These are phyloP conservation scores for Lophiotrema nucula DNA, from an alignment of 495 filamentous ascomycete genomes.

Conservation along the genomic window DNA sequence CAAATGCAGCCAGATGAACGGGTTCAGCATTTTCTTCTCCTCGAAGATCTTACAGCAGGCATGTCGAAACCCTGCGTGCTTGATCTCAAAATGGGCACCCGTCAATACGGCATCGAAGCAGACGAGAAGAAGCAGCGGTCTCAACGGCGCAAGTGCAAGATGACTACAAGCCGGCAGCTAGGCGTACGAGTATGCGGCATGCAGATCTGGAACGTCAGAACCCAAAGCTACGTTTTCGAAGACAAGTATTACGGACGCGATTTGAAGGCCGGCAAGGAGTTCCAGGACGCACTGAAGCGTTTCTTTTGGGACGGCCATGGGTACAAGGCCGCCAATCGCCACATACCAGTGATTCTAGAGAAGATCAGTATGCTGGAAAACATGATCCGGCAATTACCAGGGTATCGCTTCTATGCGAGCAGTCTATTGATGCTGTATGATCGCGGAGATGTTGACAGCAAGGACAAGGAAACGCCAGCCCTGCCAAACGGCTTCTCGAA, in stretches of 20 bases:
- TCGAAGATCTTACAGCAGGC: slow-evolving; percentile 96
- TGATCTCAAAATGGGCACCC: slow-evolving; percentile 98
- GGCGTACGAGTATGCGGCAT: slow-evolving; percentile 94
- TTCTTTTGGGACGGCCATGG: slow-evolving; percentile 92
- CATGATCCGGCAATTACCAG: slow-evolving; percentile 73
- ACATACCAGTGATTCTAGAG: slow-evolving; percentile 82
- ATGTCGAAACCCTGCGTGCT: slow-evolving; percentile 96
- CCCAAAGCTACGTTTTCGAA: slow-evolving; percentile 79
- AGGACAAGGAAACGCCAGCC: slow-evolving; percentile 33
- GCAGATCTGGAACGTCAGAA: slow-evolving; percentile 89
- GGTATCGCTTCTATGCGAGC: slow-evolving; percentile 94
- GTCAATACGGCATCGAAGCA: slow-evolving; percentile 95
- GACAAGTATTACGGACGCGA: slow-evolving; percentile 97
- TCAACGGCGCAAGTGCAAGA: slow-evolving; percentile 86
- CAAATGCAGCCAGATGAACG: slow-evolving; percentile 67
- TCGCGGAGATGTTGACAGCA: slow-evolving; percentile 54
- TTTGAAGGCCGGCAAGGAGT: slow-evolving; percentile 83
- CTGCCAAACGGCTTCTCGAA: not conserved
- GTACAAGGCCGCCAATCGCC: slow-evolving; percentile 69
- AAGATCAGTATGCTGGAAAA: slow-evolving; percentile 78
- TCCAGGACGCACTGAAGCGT: slow-evolving; percentile 81
- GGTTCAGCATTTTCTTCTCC: slow-evolving; percentile 85
- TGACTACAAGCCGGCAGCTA: slow-evolving; percentile 85
- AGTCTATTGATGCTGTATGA: slow-evolving; percentile 95
- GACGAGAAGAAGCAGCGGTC: slow-evolving; percentile 88